Evolutionary conservation across 2,329 filamentous ascomycete genomes (phyloP).

Genomic region (Xylariaceae sp.): DNA sequence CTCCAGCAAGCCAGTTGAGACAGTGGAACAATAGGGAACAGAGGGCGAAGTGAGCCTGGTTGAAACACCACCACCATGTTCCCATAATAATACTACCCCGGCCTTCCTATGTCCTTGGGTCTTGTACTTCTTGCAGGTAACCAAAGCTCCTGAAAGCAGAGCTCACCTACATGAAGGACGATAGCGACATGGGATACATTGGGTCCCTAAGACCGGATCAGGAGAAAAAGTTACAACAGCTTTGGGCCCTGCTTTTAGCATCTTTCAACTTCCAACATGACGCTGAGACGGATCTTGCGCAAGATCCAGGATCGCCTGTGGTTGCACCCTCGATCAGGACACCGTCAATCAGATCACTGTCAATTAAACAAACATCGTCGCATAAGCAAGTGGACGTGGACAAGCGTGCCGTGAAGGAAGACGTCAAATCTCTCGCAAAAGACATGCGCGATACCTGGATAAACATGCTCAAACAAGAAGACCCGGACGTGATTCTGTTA

Average conservation of each 20-base stretch:
- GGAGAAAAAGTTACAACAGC: conserved; percentile 75
- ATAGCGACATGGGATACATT: conserved; percentile 30
- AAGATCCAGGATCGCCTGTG: conserved; percentile 6
- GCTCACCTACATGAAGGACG: conserved; percentile 5
- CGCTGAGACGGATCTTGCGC: conserved; percentile 1
- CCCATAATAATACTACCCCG: not conserved
- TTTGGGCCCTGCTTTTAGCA: conserved; percentile 71
- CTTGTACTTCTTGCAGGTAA: not conserved
- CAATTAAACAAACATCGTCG: too few relatives aligned
- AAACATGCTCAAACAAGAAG: conserved; percentile 81
- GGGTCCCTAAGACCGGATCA: conserved; percentile 81
- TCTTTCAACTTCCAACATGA: conserved; percentile 60
- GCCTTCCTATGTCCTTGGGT: conserved; percentile 1
- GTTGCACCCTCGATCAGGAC: too few relatives aligned
- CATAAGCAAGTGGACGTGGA: not conserved
- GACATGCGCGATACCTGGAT: conserved; percentile 76
- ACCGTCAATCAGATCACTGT: too few relatives aligned
- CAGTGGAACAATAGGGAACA: conserved; percentile 1
- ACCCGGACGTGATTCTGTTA: conserved; percentile 77
- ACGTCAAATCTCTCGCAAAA: conserved; percentile 40
- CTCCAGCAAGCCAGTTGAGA: not conserved
- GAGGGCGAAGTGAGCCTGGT: conserved; percentile 4
- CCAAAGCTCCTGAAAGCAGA: not conserved
- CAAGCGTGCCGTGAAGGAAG: conserved; percentile 7
- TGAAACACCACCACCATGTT: not conserved